Percentiles rank a stretch among this genome's conserved stretches.
phyloP scores from a whole-genome alignment of 352 stramenopile species.

The Plasmopara muralis region DNA sequence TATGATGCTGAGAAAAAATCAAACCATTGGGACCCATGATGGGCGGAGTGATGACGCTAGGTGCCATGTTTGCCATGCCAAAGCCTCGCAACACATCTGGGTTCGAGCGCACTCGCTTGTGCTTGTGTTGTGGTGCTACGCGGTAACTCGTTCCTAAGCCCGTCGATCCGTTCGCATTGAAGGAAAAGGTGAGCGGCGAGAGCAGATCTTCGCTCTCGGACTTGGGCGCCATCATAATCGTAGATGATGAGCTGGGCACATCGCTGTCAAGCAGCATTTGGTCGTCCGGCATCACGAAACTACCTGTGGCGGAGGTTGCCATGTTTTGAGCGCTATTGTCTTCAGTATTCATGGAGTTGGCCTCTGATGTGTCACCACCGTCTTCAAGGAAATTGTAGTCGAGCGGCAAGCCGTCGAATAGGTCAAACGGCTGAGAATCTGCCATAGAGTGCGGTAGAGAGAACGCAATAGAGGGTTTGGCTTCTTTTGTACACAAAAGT shows the following conservation, averaged over 20 bases:
- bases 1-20: slow-evolving; percentile 20
- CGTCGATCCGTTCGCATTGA: slow-evolving; percentile 17
- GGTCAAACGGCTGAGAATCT: slow-evolving; percentile 33
- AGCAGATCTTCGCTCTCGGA: slow-evolving; percentile 38
- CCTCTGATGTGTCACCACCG: slow-evolving; percentile 1
- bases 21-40: slow-evolving; percentile 14
- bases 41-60: slow-evolving; percentile 21
- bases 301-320: not conserved
- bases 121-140: slow-evolving; percentile 42
- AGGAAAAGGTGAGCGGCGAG: slow-evolving; percentile 34
- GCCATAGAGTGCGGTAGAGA: slow-evolving; percentile 22
- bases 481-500: not conserved
- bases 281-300: slow-evolving; percentile 24
- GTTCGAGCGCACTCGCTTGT: slow-evolving; percentile 59
- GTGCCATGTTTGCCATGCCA: slow-evolving; percentile 26
- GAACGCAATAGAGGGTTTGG: slow-evolving; percentile 5
- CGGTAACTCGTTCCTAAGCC: slow-evolving; percentile 23
- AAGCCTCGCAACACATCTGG: slow-evolving; percentile 46
- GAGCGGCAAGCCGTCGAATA: slow-evolving; percentile 45
- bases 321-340: not conserved
- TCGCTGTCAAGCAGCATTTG: slow-evolving; percentile 52
- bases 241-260: slow-evolving; percentile 26
- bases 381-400: slow-evolving; percentile 46
- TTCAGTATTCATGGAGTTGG: slow-evolving; percentile 2
- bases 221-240: slow-evolving; percentile 26